phyloP scores from a whole-genome alignment of 345 rosid species.

The Crucihimalaya himalaica region DNA sequence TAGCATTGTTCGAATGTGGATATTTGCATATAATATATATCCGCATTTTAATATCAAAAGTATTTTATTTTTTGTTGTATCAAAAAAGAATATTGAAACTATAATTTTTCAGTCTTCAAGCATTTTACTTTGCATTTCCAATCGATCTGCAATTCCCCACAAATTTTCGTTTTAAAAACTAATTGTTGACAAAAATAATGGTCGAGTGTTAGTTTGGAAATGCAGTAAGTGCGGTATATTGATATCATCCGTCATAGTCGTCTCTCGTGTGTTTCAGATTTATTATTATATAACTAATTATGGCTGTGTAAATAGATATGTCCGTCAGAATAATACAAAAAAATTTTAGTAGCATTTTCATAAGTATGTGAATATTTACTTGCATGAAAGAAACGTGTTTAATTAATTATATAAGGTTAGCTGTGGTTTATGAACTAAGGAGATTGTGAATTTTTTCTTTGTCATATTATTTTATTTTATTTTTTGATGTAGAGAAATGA shows the following conservation, averaged over 20 bases:
- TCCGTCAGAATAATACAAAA: neutral
- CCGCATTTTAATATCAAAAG: neutral
- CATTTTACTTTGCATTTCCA: neutral
- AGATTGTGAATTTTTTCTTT: too few species aligned
- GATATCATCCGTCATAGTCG: neutral
- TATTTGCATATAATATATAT: neutral
- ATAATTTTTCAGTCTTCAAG: neutral
- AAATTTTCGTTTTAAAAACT: neutral
- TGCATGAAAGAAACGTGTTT: neutral
- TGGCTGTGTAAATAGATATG: neutral
- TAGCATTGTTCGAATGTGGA: neutral
- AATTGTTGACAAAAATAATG: too few species aligned
- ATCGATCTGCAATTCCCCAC: neutral
- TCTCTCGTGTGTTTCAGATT: neutral
- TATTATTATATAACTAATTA: too few species aligned
- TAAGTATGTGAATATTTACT: neutral
- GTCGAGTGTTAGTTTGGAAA: neutral
- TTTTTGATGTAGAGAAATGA: too few species aligned
- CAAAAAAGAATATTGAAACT: neutral
- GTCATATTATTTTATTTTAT: too few species aligned
- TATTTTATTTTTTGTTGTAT: too few species aligned
- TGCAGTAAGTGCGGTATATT: neutral
- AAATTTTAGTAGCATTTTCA: neutral
- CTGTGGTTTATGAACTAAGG: too few species aligned
- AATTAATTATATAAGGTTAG: neutral